Conservation (phyloP, 257 asterid genomes). For the Nicotiana tomentosiformis region DNA sequence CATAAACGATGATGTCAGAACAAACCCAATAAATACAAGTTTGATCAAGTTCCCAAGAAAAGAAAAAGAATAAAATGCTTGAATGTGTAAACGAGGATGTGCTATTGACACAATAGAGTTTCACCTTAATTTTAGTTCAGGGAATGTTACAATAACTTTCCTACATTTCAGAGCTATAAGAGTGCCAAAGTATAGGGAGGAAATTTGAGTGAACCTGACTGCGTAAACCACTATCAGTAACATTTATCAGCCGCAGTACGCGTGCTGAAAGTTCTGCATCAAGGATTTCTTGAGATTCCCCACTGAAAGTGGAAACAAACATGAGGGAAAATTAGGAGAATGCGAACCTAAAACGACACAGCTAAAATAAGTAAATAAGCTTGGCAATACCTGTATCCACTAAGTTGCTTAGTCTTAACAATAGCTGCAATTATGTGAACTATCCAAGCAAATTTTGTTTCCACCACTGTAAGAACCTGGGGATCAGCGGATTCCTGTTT, state of each 20-base stretch:
- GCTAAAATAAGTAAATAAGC: neutral
- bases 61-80: neutral
- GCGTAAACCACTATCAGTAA: conserved; percentile 82
- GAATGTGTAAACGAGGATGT: neutral
- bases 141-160: neutral
- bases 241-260: conserved; percentile 75
- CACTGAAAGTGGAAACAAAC: conserved; percentile 37
- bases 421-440: conserved; percentile 93
- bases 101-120: neutral
- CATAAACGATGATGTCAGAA: neutral
- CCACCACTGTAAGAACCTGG: conserved; percentile 63
- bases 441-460: conserved; percentile 94
- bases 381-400: conserved; percentile 61
- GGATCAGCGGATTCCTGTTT: conserved; percentile 78
- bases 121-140: neutral
- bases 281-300: conserved; percentile 81
- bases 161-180: neutral
- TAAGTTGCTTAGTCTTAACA: conserved; percentile 68
- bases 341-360: neutral
- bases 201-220: conserved; percentile 51
- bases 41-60: neutral
- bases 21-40: neutral
- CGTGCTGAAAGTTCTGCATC: conserved; percentile 99
- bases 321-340: conserved; percentile 8
- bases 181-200: neutral